Evolutionary conservation across 352 stramenopile genomes (phyloP), one percentile per base, ranked within the genome.

Genomic region (Globisporangium yorkense): DNA sequence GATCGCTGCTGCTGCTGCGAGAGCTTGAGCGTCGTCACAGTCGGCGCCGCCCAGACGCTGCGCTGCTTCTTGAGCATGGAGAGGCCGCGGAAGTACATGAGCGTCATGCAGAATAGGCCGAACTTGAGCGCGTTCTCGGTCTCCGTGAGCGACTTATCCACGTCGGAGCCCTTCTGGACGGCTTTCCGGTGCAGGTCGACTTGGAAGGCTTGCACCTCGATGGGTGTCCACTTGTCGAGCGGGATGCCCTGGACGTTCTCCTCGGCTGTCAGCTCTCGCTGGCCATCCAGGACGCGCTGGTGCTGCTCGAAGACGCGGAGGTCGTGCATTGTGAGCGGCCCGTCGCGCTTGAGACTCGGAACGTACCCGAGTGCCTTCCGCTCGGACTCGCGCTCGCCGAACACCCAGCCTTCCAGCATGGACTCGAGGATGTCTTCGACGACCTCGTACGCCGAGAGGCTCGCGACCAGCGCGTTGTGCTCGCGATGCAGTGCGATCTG

Each of bases 341-440:
- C 84, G 54, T 96, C 79, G 39, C 66, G 80, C 68, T 97, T 93
- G 15, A 97, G 52, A 56, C 84, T 94, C 8, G 87, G 87, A 12
- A 96, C 84, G 48, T 79, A 96, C 7, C 88, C 87, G 20, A 88
- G 65, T 1, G 77, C 84, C 35, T 75, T 65, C 31, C 74, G 71
- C 27, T 86, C 64, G 12, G 85, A 97, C 65, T 96, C 77, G 51
- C 88, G 81, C 70, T 98, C 94, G 5, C 96, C 96, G 67, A 99
- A 98, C 54, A 94, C 71, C 96, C 96, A 98, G 2, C 96, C 96
- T 77, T 98, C 95, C 16, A 98, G 74, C 95, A 99, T 98, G 39
- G 71, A 97, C 47, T 97, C 81, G 6, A 99, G 74, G 20, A 98
- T 89, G 45, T 97, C 87, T 39, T 98, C 92, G n/a, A 98, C 80